Evolutionary conservation across 2,329 filamentous ascomycete species (phyloP).

Genomic region (Periconia sp.): DNA sequence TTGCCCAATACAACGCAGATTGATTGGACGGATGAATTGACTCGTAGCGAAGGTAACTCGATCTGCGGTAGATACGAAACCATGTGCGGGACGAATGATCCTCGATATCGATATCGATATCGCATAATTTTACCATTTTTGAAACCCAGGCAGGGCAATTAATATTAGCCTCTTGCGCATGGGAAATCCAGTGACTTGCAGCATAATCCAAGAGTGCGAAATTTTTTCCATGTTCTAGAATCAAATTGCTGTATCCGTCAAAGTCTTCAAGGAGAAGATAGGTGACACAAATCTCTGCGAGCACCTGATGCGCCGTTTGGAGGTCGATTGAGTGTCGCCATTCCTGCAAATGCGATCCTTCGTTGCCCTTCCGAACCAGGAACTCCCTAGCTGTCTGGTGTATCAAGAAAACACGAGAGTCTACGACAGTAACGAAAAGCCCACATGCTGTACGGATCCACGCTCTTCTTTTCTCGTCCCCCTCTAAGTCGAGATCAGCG

Average conservation of each 20-base stretch:
- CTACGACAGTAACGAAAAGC: conserved; percentile 30
- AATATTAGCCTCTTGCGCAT: conserved; percentile 3
- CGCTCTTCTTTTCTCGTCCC: conserved; percentile 1
- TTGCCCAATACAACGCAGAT: too few species aligned
- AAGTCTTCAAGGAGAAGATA: conserved; percentile 6
- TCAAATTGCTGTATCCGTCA: not conserved
- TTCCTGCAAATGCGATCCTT: not conserved
- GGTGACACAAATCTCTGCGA: conserved; percentile 5
- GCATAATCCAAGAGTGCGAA: conserved; percentile 5
- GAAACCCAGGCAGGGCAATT: too few species aligned
- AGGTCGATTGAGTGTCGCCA: conserved; percentile 14
- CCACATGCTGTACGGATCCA: conserved; percentile 23
- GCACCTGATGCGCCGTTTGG: conserved; percentile 4
- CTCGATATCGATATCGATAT: too few species aligned
- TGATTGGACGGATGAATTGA: too few species aligned
- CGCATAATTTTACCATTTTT: too few species aligned
- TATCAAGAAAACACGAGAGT: conserved; percentile 28
- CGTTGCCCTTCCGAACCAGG: conserved; percentile 13
- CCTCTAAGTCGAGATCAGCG: conserved; percentile 6
- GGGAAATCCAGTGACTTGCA: conserved; percentile 5
- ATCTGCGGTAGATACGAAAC: too few species aligned
- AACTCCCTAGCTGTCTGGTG: conserved; percentile 40
- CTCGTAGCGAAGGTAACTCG: too few species aligned
- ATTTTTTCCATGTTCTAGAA: not conserved
- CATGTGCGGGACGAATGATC: too few species aligned